A percentile compares a stretch with the other conserved stretches of the same genome.
These are phyloP conservation scores for Colletotrichum endophyticum DNA, from an alignment of 2,329 filamentous ascomycete genomes.

Conservation along the genomic window DNA sequence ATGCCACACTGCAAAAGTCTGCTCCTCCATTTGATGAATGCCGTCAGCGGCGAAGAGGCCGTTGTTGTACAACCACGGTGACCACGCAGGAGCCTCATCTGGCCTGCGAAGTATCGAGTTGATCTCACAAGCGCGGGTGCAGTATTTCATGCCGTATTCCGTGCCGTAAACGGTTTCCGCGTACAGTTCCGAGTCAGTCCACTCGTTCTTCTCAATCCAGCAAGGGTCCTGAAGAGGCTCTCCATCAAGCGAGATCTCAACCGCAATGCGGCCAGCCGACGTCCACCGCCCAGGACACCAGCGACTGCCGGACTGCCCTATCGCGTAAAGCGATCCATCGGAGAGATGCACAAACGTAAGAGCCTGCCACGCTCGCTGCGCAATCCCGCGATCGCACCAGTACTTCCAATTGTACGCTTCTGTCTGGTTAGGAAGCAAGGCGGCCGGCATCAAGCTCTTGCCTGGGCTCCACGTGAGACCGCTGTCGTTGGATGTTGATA, in stretches of 20 bases:
- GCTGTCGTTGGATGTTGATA: conserved; percentile 23
- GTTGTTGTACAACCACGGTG: conserved; percentile 25
- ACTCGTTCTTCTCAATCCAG: conserved; percentile 26
- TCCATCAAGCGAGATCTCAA: conserved; percentile 18
- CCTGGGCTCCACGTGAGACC: conserved; percentile 24
- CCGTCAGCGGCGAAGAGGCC: conserved; percentile 21
- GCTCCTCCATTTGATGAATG: conserved; percentile 26
- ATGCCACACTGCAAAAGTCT: conserved; percentile 27
- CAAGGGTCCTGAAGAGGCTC: conserved; percentile 22
- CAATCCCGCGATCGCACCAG: conserved; percentile 26
- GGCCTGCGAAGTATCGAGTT: conserved; percentile 16
- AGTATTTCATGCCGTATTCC: conserved; percentile 25
- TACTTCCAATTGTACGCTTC: conserved; percentile 24
- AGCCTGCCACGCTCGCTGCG: conserved; percentile 24
- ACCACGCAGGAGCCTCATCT: conserved; percentile 23
- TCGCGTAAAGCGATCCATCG: conserved; percentile 20
- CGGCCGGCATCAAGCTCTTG: conserved; percentile 23
- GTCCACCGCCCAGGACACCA: conserved; percentile 18
- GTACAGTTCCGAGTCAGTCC: conserved; percentile 19
- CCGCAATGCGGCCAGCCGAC: conserved; percentile 22
- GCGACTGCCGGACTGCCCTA: conserved; percentile 22
- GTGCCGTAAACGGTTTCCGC: conserved; percentile 25
- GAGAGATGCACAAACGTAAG: conserved; percentile 14
- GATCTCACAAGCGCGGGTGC: conserved; percentile 20
- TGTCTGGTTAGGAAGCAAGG: conserved; percentile 28